These are phyloP conservation scores for Suillus lakei DNA, from an alignment of 768 basidiomycete species.

Conservation along the genomic window DNA sequence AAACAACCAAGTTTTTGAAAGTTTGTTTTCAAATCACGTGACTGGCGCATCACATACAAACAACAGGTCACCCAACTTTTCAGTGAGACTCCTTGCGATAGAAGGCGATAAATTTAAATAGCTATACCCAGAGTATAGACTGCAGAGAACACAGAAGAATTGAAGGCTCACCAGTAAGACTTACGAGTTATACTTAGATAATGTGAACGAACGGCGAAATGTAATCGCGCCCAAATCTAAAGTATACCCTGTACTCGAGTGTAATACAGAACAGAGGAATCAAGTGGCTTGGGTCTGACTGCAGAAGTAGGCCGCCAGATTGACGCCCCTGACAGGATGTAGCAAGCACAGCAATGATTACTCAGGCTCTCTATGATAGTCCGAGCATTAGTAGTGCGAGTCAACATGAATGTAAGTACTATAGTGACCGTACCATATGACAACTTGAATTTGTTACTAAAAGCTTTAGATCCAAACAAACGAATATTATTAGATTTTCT, in stretches of 20 bases:
- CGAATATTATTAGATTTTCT: not conserved
- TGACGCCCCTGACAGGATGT: not conserved
- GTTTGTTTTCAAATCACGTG: too few species aligned
- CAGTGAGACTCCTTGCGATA: not conserved
- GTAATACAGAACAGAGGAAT: not conserved
- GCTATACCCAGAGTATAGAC: not conserved
- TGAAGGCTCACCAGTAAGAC: not conserved
- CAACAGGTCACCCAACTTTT: not conserved
- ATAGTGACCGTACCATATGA: too few species aligned
- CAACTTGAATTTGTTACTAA: not conserved
- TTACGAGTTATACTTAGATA: not conserved
- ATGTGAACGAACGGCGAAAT: not conserved
- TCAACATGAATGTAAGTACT: too few species aligned
- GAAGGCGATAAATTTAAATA: not conserved
- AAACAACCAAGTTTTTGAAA: too few species aligned
- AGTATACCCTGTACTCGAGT: not conserved
- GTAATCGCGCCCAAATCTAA: not conserved
- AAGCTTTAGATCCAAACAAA: conserved; percentile 5
- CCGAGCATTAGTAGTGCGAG: not conserved
- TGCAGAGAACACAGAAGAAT: not conserved
- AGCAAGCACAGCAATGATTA: not conserved
- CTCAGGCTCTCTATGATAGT: not conserved
- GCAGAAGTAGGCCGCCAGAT: not conserved
- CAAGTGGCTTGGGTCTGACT: not conserved
- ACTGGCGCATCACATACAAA: too few species aligned